Evolutionary conservation across 768 basidiomycete genomes (phyloP), one percentile per base, ranked within the genome.

Genomic region (Rhizopogon rudus): DNA sequence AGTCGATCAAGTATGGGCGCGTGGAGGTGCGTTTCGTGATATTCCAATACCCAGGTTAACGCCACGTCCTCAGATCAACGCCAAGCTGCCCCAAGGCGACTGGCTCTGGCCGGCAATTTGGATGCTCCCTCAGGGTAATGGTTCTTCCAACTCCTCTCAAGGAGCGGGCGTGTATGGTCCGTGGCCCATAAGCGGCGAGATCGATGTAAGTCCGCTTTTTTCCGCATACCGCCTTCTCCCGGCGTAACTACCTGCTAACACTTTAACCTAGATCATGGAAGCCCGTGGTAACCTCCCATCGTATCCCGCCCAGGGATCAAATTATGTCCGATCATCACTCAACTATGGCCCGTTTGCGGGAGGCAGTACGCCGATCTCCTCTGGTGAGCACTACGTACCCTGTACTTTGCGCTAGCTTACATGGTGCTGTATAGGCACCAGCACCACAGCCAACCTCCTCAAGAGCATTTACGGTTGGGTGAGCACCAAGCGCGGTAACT

Each of bases 341-440:
- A 84, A 84, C 67, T 94, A 86, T 71, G 91, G 90, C 2, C 80
- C 81, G 39, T 64, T 81, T 8, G 62, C 71, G 1, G 57, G 63
- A 0, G 69, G 69, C 0, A 60, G 49, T 42, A 58, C 69, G 0
- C 63, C 81, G 1, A 61, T 77, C 33, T 65, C 68, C 6, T 54
- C 51, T 5, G 56, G 65, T 67, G 53, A 57, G 67, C 25, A 25
- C 25, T 25, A 25, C 25, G 25, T 25, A 25, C 25, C 25, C 25
- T 5, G 25, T 25, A 25, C 25, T 25, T 25, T 25, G 25, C 4
- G 25, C 25, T 5, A 25, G 4, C 25, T 33, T 14, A 0, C 0
- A 3, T 1, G 7, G 6, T 22, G 25, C 28, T 6, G 14, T 7
- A 56, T 8, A 53, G 29, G 48, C 35, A 6, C 48, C 31, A 51